phyloP scores from a whole-genome alignment of 352 stramenopile species.

The Globisporangium okanoganense region DNA sequence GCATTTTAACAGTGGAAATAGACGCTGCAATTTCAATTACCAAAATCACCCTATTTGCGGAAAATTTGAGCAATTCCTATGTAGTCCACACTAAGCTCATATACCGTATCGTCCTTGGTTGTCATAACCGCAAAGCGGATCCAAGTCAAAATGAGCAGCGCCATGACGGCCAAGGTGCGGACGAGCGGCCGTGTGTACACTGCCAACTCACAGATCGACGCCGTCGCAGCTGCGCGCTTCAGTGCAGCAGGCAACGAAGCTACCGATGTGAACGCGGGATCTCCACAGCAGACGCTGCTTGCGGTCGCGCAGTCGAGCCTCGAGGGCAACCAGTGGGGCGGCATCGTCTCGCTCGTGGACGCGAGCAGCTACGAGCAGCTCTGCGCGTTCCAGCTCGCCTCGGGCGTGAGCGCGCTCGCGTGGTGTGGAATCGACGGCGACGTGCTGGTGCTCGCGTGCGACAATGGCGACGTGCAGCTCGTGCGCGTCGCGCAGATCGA shows the following conservation, averaged over 20 bases:
- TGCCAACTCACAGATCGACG: conserved; percentile 41
- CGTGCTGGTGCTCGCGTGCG: conserved; percentile 57
- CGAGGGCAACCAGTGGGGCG: conserved; percentile 74
- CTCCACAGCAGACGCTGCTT: conserved; percentile 27
- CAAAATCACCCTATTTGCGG: no score
- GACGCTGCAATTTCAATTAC: no score
- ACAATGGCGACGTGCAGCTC: conserved; percentile 71
- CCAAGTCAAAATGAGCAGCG: not conserved
- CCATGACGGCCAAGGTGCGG: conserved; percentile 2
- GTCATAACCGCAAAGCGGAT: conserved; percentile 1
- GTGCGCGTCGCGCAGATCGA: conserved; percentile 29
- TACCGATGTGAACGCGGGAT: conserved; percentile 18
- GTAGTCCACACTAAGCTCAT: not conserved
- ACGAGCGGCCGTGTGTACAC: conserved; percentile 19
- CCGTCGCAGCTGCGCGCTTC: conserved; percentile 22
- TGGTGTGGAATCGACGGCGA: conserved; percentile 49
- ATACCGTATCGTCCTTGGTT: not conserved
- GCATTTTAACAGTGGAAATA: no score
- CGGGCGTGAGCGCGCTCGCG: conserved; percentile 44
- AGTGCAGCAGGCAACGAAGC: no score
- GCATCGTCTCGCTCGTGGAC: conserved; percentile 53
- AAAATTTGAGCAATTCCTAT: not conserved
- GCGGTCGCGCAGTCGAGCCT: conserved; percentile 66
- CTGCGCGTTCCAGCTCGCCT: conserved; percentile 37
- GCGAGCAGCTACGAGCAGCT: conserved; percentile 33